A percentile compares a stretch with the other conserved stretches of the same genome.
Evolutionary conservation across 2,329 filamentous ascomycete species (phyloP).

Genomic region (Daldinia sp.): DNA sequence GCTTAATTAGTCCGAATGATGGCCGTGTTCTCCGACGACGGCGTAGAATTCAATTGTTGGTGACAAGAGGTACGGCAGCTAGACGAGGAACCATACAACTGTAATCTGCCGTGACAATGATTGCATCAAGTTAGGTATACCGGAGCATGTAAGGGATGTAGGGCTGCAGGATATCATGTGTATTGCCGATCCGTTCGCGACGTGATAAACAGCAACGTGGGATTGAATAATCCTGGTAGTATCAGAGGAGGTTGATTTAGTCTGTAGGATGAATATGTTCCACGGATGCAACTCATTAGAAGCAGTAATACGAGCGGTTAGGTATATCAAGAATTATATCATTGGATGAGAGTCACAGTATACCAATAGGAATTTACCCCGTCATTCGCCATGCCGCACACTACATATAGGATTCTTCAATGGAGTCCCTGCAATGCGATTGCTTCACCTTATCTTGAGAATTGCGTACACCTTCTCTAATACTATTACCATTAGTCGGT

Average conservation of each 20-base stretch:
- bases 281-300: not conserved
- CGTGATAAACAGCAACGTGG: not conserved
- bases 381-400: not conserved
- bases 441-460: not conserved
- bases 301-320: not conserved
- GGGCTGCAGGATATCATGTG: not conserved
- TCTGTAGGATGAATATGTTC: not conserved
- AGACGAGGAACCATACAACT: not conserved
- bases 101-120: no score
- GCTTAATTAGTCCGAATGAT: not conserved
- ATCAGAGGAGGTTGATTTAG: not conserved
- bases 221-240: not conserved
- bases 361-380: constrained; percentile 4
- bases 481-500: not conserved
- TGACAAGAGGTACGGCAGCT: not conserved
- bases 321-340: not conserved
- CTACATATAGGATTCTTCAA: constrained; percentile 1
- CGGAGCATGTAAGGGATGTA: not conserved
- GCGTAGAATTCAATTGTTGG: not conserved
- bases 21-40: not conserved
- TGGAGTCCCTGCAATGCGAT: not conserved
- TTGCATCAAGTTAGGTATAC: not conserved
- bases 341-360: not conserved
- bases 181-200: not conserved
- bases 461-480: not conserved